Evolutionary conservation across 2,329 filamentous ascomycete species (phyloP).

Genomic region (Cyphellophora europaea): DNA sequence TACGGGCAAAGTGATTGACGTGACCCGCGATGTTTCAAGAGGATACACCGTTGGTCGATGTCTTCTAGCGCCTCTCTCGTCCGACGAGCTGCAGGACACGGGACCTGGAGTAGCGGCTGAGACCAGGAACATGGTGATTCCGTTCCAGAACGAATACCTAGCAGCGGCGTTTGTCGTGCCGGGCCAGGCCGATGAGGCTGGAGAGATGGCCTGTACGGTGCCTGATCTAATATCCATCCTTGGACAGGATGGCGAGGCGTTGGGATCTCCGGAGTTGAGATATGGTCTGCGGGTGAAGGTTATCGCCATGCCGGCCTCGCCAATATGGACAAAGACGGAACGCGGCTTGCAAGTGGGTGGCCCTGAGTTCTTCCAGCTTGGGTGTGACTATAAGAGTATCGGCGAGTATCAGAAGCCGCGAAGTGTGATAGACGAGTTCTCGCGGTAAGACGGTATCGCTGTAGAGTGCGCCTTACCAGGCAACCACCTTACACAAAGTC

Average conservation of each 20-base stretch:
- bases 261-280: conserved; percentile 24
- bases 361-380: conserved; percentile 28
- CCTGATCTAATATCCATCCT: conserved; percentile 22
- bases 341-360: conserved; percentile 32
- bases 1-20: conserved; percentile 36
- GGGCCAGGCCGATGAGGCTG: conserved; percentile 1
- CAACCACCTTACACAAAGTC: too few relatives aligned
- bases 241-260: conserved; percentile 13
- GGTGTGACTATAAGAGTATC: conserved; percentile 17
- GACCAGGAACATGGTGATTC: conserved; percentile 15
- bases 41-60: conserved; percentile 30
- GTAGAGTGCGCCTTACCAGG: too few relatives aligned
- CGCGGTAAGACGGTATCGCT: too few relatives aligned
- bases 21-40: conserved; percentile 27
- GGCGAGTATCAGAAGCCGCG: conserved; percentile 17
- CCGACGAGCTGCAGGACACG: conserved; percentile 16
- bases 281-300: conserved; percentile 44
- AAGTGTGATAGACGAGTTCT: conserved; percentile 23
- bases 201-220: conserved; percentile 21
- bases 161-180: conserved; percentile 18
- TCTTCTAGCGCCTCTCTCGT: conserved; percentile 20
- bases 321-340: conserved; percentile 36
- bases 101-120: conserved; percentile 3
- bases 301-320: conserved; percentile 40
- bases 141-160: conserved; percentile 24